A percentile compares a stretch with the other conserved stretches of the same genome.
Conservation (phyloP, 2,329 filamentous ascomycete genomes). For the Epichloe gansuensis region DNA sequence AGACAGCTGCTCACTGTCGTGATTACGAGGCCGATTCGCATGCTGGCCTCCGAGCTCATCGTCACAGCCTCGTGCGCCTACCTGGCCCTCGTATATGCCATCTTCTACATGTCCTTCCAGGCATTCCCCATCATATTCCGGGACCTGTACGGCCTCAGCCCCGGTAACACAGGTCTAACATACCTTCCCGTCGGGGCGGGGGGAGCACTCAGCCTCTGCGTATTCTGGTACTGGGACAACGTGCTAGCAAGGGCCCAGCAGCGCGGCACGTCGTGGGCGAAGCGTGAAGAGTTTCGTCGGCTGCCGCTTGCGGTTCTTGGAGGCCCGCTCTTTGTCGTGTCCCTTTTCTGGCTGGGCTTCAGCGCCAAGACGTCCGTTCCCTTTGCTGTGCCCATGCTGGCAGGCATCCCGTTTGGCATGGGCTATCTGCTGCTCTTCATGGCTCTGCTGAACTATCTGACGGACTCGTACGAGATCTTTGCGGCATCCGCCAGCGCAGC, state of each 20-base stretch:
- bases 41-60: constrained; percentile 61
- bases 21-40: constrained; percentile 56
- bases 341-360: constrained; percentile 53
- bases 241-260: constrained; percentile 40
- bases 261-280: constrained; percentile 41
- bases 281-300: constrained; percentile 52
- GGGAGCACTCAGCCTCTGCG: constrained; percentile 39
- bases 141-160: constrained; percentile 46
- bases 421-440: constrained; percentile 53
- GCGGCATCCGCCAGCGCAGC: constrained; percentile 66
- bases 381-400: constrained; percentile 44
- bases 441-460: constrained; percentile 51
- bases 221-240: constrained; percentile 56
- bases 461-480: constrained; percentile 53
- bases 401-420: constrained; percentile 47
- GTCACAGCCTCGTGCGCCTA: constrained; percentile 59
- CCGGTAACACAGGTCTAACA: constrained; percentile 51
- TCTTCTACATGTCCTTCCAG: constrained; percentile 62
- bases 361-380: constrained; percentile 33
- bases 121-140: constrained; percentile 61
- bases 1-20: constrained; percentile 51
- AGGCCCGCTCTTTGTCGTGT: constrained; percentile 48
- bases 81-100: constrained; percentile 55
- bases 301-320: constrained; percentile 62
- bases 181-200: constrained; percentile 59